A percentile compares a stretch with the other conserved stretches of the same genome.
Conservation (phyloP, 352 stramenopile species). For the Blastocystis sp. region DNA sequence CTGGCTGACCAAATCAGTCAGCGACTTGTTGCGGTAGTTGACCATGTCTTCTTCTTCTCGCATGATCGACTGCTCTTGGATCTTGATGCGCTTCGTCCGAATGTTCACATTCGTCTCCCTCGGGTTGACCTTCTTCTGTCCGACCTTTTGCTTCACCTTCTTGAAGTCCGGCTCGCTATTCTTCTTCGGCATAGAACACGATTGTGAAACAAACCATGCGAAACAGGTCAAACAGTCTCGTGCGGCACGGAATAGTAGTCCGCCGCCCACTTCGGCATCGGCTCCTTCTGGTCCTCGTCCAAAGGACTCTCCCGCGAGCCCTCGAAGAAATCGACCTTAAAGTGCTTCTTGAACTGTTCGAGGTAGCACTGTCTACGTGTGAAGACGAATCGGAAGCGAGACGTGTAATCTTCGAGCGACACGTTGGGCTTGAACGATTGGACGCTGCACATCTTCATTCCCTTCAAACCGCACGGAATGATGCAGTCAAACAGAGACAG, state of each 20-base stretch:
- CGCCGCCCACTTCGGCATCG: conserved; percentile 10
- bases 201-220: neutral
- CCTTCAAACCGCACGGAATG: conserved; percentile 72
- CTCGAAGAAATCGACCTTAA: conserved; percentile 68
- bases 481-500: conserved; percentile 69
- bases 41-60: conserved; percentile 43
- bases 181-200: conserved; percentile 34
- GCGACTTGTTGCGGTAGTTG: conserved; percentile 63
- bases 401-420: conserved; percentile 67
- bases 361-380: conserved; percentile 55
- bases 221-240: neutral
- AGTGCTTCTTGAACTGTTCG: conserved; percentile 64
- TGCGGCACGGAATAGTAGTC: conserved; percentile 9
- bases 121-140: conserved; percentile 62
- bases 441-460: conserved; percentile 72
- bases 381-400: neutral
- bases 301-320: conserved; percentile 14
- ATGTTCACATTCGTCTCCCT: conserved; percentile 69
- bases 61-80: conserved; percentile 70
- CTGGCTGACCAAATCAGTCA: conserved; percentile 65
- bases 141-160: conserved; percentile 42
- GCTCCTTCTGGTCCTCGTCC: conserved; percentile 32
- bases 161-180: conserved; percentile 47
- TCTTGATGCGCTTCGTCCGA: conserved; percentile 36
- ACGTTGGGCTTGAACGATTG: conserved; percentile 60